A percentile compares a stretch with the other conserved stretches of the same genome.
Conservation (phyloP, 2,329 filamentous ascomycete genomes). For the Beauveria rudraprayagi region DNA sequence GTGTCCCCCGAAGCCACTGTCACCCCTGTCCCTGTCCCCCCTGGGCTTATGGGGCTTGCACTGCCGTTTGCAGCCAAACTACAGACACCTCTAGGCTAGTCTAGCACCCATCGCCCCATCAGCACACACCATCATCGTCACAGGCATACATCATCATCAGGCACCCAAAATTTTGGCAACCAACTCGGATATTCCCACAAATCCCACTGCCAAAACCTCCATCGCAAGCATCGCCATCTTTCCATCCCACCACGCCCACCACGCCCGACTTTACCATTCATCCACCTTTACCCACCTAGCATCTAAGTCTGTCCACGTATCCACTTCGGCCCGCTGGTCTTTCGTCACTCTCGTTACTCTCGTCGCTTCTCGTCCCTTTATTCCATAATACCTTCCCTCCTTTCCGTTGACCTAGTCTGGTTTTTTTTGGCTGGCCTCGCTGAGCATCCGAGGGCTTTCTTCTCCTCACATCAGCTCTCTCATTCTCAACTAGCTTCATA, state of each 20-base stretch:
- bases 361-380: neutral
- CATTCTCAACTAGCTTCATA: neutral
- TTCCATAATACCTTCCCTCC: neutral
- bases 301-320: neutral
- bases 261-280: neutral
- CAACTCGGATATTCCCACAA: neutral
- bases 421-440: neutral
- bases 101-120: no score
- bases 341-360: slow-evolving; percentile 9
- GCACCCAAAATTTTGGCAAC: neutral
- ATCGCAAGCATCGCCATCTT: slow-evolving; percentile 7
- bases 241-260: neutral
- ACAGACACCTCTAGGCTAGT: no score
- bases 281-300: neutral
- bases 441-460: neutral
- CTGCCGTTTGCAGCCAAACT: neutral
- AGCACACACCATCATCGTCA: no score
- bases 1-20: neutral
- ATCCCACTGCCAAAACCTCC: neutral
- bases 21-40: neutral
- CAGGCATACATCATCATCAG: neutral
- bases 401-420: neutral
- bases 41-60: neutral
- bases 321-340: slow-evolving; percentile 7
- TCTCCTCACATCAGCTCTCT: neutral